These are phyloP conservation scores for Pseudogymnoascus verrucosus DNA, from an alignment of 2,329 filamentous ascomycete species.

Conservation along the genomic window DNA sequence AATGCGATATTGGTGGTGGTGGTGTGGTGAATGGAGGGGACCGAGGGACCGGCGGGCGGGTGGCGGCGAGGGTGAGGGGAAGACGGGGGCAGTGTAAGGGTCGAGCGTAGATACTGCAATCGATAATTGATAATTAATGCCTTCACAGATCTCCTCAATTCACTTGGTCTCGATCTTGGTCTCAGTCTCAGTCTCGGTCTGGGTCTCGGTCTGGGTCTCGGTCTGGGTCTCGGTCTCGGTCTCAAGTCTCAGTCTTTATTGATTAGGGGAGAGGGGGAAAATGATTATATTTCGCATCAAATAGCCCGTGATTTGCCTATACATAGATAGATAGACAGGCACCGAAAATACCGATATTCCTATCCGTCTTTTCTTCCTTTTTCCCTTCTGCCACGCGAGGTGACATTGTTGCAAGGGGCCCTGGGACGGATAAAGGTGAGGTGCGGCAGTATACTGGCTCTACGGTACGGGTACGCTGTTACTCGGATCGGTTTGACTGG, in stretches of 20 bases:
- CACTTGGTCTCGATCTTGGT: background rate
- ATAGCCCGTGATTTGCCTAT: background rate
- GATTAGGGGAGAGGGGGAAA: background rate
- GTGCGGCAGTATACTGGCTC: background rate
- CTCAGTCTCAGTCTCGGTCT: background rate
- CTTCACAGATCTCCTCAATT: background rate
- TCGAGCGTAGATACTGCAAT: background rate
- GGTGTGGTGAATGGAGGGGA: background rate
- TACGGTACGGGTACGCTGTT: background rate
- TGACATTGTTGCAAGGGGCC: background rate
- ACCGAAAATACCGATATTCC: background rate
- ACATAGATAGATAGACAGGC: background rate
- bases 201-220: background rate
- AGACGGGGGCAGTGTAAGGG: background rate
- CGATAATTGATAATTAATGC: constrained; percentile 6
- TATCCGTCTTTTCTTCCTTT: background rate
- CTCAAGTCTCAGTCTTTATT: background rate
- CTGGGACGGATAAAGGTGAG: background rate
- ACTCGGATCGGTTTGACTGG: background rate
- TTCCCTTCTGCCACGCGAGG: background rate
- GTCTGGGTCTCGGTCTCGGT: background rate
- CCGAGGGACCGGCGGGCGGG: background rate
- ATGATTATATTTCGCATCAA: background rate
- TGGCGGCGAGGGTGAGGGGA: background rate
- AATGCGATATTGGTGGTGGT: background rate